Percentiles rank a stretch among this genome's conserved stretches.
Conservation (phyloP, 164 flowering plant genomes). For the Warburgia ugandensis region DNA sequence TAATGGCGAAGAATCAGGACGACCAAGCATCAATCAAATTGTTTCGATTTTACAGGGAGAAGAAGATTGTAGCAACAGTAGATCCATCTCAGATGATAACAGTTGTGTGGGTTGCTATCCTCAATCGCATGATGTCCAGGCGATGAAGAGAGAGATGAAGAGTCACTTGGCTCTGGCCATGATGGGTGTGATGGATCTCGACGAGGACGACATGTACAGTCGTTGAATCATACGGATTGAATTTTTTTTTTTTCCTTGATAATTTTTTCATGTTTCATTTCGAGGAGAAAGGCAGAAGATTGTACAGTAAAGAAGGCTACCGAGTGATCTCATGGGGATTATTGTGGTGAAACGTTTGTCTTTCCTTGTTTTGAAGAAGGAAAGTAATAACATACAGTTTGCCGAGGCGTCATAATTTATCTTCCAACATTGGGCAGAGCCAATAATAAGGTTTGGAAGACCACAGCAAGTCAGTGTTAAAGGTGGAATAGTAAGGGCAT, state of each 20-base stretch:
- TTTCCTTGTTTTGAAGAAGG: too few species aligned
- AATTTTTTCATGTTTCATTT: too few species aligned
- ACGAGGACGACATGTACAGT: slow-evolving; percentile 41
- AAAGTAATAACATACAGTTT: too few species aligned
- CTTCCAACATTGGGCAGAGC: too few species aligned
- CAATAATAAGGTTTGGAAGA: too few species aligned
- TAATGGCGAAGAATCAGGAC: slow-evolving; percentile 54
- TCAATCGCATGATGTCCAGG: slow-evolving; percentile 17
- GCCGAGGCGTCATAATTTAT: too few species aligned
- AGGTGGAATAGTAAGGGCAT: too few species aligned
- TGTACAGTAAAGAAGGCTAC: too few species aligned
- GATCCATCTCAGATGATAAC: not conserved
- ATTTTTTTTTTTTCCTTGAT: not conserved
- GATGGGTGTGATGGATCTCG: slow-evolving; percentile 75
- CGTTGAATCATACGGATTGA: slow-evolving; percentile 1
- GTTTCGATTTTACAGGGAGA: slow-evolving; percentile 49
- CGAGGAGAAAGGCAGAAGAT: too few species aligned
- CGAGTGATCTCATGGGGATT: too few species aligned
- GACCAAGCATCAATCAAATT: slow-evolving; percentile 54
- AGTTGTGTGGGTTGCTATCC: slow-evolving; percentile 15
- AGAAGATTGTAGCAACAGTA: slow-evolving; percentile 18
- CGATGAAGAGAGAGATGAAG: slow-evolving; percentile 57
- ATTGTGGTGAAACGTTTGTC: too few species aligned
- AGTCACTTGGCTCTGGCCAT: slow-evolving; percentile 79
- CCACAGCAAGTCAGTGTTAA: too few species aligned